Conservation (phyloP, 139 green algal genomes). For the Pleodorina starrii region DNA sequence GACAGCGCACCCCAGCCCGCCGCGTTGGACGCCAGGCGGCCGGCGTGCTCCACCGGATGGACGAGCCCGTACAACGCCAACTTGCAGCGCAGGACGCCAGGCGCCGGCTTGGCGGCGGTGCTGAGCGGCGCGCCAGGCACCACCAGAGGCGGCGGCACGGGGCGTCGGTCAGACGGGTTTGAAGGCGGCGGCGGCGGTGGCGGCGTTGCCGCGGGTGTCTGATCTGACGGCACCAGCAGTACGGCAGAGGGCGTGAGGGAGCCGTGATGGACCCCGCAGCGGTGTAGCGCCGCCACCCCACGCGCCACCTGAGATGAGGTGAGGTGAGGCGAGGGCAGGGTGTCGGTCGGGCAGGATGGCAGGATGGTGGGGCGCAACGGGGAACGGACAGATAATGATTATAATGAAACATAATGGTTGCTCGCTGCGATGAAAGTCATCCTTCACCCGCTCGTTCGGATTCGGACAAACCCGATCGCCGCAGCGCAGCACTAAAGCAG, state of each 20-base stretch:
- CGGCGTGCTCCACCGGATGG: not conserved
- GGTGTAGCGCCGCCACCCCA: not conserved
- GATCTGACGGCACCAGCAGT: not conserved
- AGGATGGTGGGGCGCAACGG: no score
- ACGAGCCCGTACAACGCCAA: not conserved
- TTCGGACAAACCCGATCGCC: no score
- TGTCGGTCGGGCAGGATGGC: no score
- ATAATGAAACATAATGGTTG: no score
- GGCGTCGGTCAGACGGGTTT: not conserved
- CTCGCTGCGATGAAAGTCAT: no score
- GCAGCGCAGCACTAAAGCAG: no score
- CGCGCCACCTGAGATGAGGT: not conserved
- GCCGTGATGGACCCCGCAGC: not conserved
- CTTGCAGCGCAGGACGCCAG: not conserved
- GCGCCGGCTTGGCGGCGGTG: not conserved
- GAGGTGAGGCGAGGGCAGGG: no score
- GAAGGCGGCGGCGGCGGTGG: not conserved
- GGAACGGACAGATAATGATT: no score
- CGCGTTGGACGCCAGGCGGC: not conserved
- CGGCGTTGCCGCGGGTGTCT: no score
- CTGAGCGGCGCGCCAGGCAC: no score
- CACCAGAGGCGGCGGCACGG: not conserved
- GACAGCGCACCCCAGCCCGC: not conserved
- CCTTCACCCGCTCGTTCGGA: no score
- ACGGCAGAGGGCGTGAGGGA: not conserved